A percentile compares a stretch with the other conserved stretches of the same genome.
These are phyloP conservation scores for Ophiostoma perfectum DNA, from an alignment of 2,329 filamentous ascomycete species.

Conservation along the genomic window DNA sequence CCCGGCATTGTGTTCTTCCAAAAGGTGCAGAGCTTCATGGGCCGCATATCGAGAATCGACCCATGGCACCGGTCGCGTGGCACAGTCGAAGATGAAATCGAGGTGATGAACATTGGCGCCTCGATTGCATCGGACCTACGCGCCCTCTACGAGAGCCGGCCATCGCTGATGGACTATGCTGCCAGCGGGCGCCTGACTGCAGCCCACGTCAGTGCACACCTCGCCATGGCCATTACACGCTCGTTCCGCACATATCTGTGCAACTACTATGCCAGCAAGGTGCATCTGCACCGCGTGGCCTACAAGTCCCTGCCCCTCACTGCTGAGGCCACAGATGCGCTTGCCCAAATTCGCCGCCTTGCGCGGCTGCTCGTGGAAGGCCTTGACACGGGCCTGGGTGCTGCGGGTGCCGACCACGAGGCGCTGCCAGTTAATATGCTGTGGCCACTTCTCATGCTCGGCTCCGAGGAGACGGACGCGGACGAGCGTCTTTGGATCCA, in stretches of 20 bases:
- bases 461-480: slow-evolving; percentile 48
- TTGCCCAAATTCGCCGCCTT: slow-evolving; percentile 45
- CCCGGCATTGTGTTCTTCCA: slow-evolving; percentile 54
- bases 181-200: slow-evolving; percentile 46
- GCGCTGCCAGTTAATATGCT: slow-evolving; percentile 51
- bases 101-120: slow-evolving; percentile 51
- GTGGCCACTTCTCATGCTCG: slow-evolving; percentile 53
- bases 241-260: slow-evolving; percentile 52
- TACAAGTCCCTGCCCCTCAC: slow-evolving; percentile 51
- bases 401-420: slow-evolving; percentile 30
- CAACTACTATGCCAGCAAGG: slow-evolving; percentile 52
- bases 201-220: slow-evolving; percentile 43
- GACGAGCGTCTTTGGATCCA: slow-evolving; percentile 48
- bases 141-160: slow-evolving; percentile 46
- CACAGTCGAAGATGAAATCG: slow-evolving; percentile 53
- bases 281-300: slow-evolving; percentile 53
- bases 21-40: slow-evolving; percentile 53
- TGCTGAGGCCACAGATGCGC: slow-evolving; percentile 43
- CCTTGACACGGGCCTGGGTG: slow-evolving; percentile 31
- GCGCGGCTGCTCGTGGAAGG: slow-evolving; percentile 42
- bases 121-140: slow-evolving; percentile 47
- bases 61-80: slow-evolving; percentile 52
- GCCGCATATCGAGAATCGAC: slow-evolving; percentile 51
- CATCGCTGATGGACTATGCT: slow-evolving; percentile 52
- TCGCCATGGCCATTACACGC: slow-evolving; percentile 47